Percentiles rank a stretch among this genome's conserved stretches.
phyloP scores from a whole-genome alignment of 2,329 filamentous ascomycete species.

The Sclerotiophoma versabilis region DNA sequence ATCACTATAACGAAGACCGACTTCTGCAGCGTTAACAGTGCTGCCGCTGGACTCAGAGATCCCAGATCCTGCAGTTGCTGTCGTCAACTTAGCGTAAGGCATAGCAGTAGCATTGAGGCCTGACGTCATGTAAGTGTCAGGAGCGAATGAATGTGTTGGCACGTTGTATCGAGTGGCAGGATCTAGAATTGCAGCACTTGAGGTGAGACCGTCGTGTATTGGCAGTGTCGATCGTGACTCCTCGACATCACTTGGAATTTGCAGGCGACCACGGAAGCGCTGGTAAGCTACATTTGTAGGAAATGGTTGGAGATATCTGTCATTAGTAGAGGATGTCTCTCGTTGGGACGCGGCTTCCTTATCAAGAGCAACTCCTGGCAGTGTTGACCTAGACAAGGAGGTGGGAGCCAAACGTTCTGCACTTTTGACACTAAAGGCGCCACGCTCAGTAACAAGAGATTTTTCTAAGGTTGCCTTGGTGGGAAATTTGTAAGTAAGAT shows the following conservation, averaged over 20 bases:
- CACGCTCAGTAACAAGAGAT: too few species aligned
- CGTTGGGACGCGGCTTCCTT: conserved; percentile 27
- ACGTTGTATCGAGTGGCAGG: conserved; percentile 18
- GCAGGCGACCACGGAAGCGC: conserved; percentile 14
- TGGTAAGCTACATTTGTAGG: conserved; percentile 16
- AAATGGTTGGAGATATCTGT: neutral
- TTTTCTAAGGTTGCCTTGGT: neutral
- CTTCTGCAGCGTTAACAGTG: conserved; percentile 13
- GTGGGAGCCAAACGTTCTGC: neutral
- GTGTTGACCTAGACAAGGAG: neutral
- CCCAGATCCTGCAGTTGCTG: neutral
- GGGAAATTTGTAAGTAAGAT: conserved; percentile 40
- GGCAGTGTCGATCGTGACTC: conserved; percentile 25
- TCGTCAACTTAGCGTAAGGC: conserved; percentile 19
- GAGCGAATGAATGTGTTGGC: conserved; percentile 7
- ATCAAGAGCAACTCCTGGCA: conserved; percentile 31
- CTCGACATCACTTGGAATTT: conserved; percentile 35
- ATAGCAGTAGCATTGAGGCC: conserved; percentile 27
- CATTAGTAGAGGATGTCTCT: neutral
- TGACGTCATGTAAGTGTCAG: conserved; percentile 8
- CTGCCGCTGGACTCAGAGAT: conserved; percentile 17
- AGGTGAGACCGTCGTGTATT: conserved; percentile 42
- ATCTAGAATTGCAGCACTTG: conserved; percentile 12
- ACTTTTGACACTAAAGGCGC: neutral
- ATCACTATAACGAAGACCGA: conserved; percentile 37